Evolutionary conservation across 306 rosid genomes (phyloP), one percentile per base, ranked within the genome.

Genomic region (Citrullus colocynthis): DNA sequence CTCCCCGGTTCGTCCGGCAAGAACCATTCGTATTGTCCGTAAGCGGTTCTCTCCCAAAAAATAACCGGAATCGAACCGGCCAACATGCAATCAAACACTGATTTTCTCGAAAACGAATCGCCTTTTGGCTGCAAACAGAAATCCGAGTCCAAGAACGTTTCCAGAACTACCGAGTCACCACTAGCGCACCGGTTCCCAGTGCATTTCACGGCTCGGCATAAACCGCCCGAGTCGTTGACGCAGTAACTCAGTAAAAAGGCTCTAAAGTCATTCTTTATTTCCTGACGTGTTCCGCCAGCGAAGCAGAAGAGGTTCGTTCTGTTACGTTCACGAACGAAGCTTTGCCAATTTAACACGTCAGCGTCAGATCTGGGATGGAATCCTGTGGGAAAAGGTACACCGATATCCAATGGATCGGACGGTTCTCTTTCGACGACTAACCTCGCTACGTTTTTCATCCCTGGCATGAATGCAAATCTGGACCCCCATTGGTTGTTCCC

Each of bases 1-100:
- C 90, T 87, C 36, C n/a, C 11, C 13, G 75, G 13, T 12, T 69
- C 75, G 6, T 18, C 36, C 56, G 75, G 75, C 44, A 69, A 69
- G 75, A 69, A 69, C 75, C 75, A 69, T 0, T 69, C 75, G 3
- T 69, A 69, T 44, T 69, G 75, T n/a, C 75, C 57, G 6, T 42
- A 69, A 12, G 75, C 75, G 12, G 75, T 69, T 69, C 75, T 69
- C 75, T 69, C 75, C 75, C 75, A 69, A 2, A 69, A 69, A 2
- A 69, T 41, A 42, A 69, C 56, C 18, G 75, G 75, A 42, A 69
- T 69, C n/a, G 75, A 69, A 44, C 75, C 75, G 36, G 75, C 57
- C 75, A 69, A n/a, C 75, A 69, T 44, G 56, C 75, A 69, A 14
- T 69, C 75, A 3, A 69, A 69, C 37, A 44, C 75, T 6, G 75